A percentile compares a stretch with the other conserved stretches of the same genome.
These are phyloP conservation scores for Oehlia diaphana DNA, from an alignment of 192 early-diverging fungal species.

Conservation along the genomic window DNA sequence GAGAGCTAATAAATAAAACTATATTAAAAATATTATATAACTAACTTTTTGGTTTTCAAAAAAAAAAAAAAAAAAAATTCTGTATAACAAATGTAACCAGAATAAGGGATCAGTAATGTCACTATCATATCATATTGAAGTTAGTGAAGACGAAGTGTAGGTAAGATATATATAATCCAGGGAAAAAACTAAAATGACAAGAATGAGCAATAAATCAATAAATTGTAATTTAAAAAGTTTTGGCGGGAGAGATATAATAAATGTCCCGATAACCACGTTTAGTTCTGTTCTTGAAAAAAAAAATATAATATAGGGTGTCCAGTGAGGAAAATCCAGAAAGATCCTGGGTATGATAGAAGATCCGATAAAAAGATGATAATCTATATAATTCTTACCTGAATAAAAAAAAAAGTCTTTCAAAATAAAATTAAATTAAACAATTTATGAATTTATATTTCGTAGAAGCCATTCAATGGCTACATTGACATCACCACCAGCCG, in stretches of 20 bases:
- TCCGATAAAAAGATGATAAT: not conserved
- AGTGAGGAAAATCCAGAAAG: not conserved
- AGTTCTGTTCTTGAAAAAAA: not conserved
- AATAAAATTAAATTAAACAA: not conserved
- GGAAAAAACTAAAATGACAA: not conserved
- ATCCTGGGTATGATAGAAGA: not conserved
- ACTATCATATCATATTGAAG: not conserved
- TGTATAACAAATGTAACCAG: too few species aligned
- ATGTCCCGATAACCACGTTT: not conserved
- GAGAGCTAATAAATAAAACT: not conserved
- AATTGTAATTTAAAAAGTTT: not conserved
- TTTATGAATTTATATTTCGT: not conserved
- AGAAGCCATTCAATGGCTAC: slow-evolving; percentile 81
- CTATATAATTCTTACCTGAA: not conserved
- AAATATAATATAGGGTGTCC: not conserved
- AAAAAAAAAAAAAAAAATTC: not conserved
- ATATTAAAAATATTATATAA: not conserved
- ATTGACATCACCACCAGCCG: slow-evolving; percentile 82
- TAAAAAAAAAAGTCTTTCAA: not conserved
- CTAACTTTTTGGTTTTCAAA: not conserved
- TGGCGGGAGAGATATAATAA: not conserved
- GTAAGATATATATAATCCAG: not conserved
- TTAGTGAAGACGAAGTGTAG: not conserved
- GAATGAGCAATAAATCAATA: not conserved
- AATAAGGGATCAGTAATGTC: not conserved